Conservation (phyloP, 1,284 basidiomycete genomes). For the Retiboletus fuscus region DNA sequence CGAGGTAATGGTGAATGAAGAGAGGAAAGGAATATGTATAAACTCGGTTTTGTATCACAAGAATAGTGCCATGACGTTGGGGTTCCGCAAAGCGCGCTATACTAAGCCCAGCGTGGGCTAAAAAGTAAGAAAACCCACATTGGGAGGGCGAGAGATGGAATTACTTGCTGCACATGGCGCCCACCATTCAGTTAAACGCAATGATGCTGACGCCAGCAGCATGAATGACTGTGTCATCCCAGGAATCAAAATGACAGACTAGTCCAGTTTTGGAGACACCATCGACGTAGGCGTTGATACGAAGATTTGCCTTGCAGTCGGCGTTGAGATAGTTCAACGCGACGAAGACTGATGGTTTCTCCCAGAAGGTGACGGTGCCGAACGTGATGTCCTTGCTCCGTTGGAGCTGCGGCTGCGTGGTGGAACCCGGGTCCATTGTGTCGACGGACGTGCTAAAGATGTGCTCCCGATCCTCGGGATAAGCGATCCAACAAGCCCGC, state of each 20-base stretch:
- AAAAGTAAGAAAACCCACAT: not conserved
- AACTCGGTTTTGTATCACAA: not conserved
- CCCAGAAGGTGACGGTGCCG: constrained; percentile 27
- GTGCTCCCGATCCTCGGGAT: constrained; percentile 41
- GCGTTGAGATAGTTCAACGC: constrained; percentile 36
- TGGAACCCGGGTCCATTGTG: constrained; percentile 21
- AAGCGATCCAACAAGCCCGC: constrained; percentile 37
- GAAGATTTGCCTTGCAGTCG: constrained; percentile 26
- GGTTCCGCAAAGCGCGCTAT: not conserved
- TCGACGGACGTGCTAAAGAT: constrained; percentile 35
- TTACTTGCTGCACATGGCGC: not conserved
- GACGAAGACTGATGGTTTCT: constrained; percentile 35
- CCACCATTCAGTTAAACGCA: constrained; percentile 30
- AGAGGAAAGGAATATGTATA: not conserved
- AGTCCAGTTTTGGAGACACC: constrained; percentile 27
- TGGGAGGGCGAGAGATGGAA: not conserved
- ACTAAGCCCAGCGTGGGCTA: not conserved
- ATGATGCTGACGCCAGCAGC: constrained; percentile 33
- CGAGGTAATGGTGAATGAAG: not conserved
- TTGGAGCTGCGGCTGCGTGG: constrained; percentile 17
- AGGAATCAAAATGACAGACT: constrained; percentile 37
- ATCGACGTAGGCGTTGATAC: constrained; percentile 35
- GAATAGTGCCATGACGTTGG: not conserved
- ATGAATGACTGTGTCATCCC: constrained; percentile 33
- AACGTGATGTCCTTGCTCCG: constrained; percentile 27